Evolutionary conservation across 176 grass and related monocot genomes (phyloP).

Genomic region (Eleusine indica): DNA sequence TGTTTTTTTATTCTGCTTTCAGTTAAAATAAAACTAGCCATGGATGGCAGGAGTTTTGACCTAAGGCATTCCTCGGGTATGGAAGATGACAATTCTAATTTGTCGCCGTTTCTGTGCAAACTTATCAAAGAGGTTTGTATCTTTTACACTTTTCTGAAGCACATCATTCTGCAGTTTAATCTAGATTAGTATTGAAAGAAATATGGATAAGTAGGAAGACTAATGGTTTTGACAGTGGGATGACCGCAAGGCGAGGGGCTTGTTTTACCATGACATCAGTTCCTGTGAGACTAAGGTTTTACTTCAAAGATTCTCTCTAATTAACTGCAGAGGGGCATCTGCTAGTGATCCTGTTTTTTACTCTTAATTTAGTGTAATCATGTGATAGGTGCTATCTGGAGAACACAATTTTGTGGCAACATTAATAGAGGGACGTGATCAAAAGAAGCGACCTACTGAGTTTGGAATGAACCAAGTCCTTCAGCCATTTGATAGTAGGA

Average conservation of each 20-base stretch:
- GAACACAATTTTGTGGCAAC: conserved; percentile 61
- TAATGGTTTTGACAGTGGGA: conserved; percentile 59
- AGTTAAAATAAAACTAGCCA: conserved; percentile 26
- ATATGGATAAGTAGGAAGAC: not conserved
- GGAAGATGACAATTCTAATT: conserved; percentile 12
- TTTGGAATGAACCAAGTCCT: conserved; percentile 75
- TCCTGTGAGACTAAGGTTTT: conserved; percentile 65
- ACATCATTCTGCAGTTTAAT: not conserved
- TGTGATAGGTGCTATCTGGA: conserved; percentile 62
- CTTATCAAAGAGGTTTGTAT: conserved; percentile 72
- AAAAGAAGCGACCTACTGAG: conserved; percentile 86
- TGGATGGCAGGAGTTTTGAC: conserved; percentile 31
- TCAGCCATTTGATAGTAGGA: conserved; percentile 62
- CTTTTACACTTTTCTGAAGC: not conserved
- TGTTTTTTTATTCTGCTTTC: conserved; percentile 12
- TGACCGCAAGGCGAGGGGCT: conserved; percentile 46
- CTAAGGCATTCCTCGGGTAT: not conserved
- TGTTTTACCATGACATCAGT: conserved; percentile 85
- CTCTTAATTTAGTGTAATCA: not conserved
- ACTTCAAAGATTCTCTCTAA: not conserved
- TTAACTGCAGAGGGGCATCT: not conserved
- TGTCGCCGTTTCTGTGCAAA: conserved; percentile 54
- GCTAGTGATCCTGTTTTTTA: not conserved
- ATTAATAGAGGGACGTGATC: conserved; percentile 82
- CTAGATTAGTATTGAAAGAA: not conserved